These are phyloP conservation scores for Diplodia sapinea DNA, from an alignment of 2,329 filamentous ascomycete genomes.

Conservation along the genomic window DNA sequence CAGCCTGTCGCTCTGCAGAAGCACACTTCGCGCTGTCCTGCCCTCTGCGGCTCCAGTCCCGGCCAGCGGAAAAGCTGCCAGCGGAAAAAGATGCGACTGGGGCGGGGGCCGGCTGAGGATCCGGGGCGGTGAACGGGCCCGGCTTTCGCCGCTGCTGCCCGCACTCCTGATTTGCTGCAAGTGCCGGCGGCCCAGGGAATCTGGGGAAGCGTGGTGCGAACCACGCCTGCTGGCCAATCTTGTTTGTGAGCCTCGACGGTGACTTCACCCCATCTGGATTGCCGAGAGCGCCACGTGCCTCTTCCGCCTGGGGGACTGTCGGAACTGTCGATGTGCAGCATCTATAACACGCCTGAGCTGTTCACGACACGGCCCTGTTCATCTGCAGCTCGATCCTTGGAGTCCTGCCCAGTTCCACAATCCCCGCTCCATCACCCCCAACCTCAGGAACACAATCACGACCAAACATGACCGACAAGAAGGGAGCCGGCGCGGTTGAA, in stretches of 20 bases:
- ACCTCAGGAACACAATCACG: no score
- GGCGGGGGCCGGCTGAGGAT: conserved; percentile 4
- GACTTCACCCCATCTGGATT: conserved; percentile 2
- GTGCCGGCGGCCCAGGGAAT: conserved; percentile 21
- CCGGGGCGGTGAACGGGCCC: background rate
- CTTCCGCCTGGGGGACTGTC: conserved; percentile 1
- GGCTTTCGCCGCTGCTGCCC: conserved; percentile 19
- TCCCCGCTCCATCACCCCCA: background rate
- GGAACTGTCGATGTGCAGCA: background rate
- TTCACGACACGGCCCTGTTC: background rate
- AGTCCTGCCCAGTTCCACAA: background rate
- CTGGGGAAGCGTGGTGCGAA: conserved; percentile 14
- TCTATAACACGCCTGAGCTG: conserved; percentile 16
- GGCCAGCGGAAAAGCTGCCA: background rate
- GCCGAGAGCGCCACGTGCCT: background rate
- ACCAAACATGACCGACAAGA: conserved; percentile 19
- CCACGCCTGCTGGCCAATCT: background rate
- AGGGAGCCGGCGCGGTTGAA: conserved; percentile 4
- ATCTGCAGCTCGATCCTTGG: conserved; percentile 2
- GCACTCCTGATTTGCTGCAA: conserved; percentile 17
- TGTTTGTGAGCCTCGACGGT: conserved; percentile 2
- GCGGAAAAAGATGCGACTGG: conserved; percentile 19
- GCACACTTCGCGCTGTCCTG: background rate
- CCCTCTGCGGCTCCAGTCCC: background rate
- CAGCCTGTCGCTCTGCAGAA: background rate